A percentile compares a stretch with the other conserved stretches of the same genome.
Conservation (phyloP, 1,284 basidiomycete species). For the Leccinum variabile region DNA sequence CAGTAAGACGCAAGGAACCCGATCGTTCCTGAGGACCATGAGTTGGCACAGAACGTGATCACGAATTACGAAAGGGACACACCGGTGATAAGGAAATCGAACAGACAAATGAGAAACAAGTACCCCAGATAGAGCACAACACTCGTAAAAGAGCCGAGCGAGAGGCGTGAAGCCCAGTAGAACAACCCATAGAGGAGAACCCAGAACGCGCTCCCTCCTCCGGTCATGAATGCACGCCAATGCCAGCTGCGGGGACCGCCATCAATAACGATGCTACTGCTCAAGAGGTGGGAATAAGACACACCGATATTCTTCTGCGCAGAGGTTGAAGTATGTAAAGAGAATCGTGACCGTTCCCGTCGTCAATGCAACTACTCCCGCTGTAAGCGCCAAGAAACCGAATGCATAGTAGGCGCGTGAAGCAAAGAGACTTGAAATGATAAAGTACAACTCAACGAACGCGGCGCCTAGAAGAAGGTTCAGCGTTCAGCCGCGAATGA, state of each 20-base stretch:
- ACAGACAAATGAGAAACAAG: slow-evolving; percentile 75
- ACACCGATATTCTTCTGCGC: slow-evolving; percentile 92
- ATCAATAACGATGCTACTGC: slow-evolving; percentile 7
- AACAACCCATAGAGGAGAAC: slow-evolving; percentile 61
- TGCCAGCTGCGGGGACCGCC: slow-evolving; percentile 70
- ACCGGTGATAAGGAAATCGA: slow-evolving; percentile 91
- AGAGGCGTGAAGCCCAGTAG: slow-evolving; percentile 88
- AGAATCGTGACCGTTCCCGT: slow-evolving; percentile 90
- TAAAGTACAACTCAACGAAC: slow-evolving; percentile 95
- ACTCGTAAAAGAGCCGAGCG: slow-evolving; percentile 82
- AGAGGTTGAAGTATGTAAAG: slow-evolving; percentile 91
- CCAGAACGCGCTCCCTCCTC: slow-evolving; percentile 94
- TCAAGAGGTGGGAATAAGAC: slow-evolving; percentile 15
- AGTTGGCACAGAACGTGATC: slow-evolving; percentile 6
- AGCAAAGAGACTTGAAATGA: slow-evolving; percentile 91
- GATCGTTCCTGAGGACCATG: slow-evolving; percentile 27
- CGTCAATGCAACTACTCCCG: slow-evolving; percentile 81
- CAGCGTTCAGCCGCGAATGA: slow-evolving; percentile 7
- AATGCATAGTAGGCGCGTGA: slow-evolving; percentile 95
- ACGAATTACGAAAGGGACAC: slow-evolving; percentile 26
- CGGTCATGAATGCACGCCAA: slow-evolving; percentile 94
- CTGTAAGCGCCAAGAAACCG: slow-evolving; percentile 91
- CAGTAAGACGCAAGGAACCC: too few relatives aligned
- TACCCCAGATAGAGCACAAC: slow-evolving; percentile 92
- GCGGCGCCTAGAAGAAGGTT: slow-evolving; percentile 65